Evolutionary conservation across 306 rosid genomes (phyloP).

Genomic region (Castanea sativa): DNA sequence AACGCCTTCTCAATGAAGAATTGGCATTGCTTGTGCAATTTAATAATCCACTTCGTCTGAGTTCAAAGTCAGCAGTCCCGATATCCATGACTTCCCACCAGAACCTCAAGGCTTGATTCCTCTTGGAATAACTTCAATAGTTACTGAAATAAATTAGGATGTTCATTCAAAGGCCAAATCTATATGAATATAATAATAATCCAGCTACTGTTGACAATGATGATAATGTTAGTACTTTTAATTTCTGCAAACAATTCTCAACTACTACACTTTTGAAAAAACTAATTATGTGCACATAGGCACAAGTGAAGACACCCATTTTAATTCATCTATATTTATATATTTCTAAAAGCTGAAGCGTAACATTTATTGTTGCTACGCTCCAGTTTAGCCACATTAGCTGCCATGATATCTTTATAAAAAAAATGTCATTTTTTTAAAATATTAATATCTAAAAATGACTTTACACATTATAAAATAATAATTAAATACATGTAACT

Average conservation of each 20-base stretch:
- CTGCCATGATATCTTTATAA: too few relatives aligned
- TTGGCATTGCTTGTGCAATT: slow-evolving; percentile 33
- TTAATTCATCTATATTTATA: neutral
- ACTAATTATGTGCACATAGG: neutral
- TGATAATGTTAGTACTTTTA: neutral
- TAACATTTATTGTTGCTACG: too few relatives aligned
- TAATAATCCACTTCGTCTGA: slow-evolving; percentile 21
- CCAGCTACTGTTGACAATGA: neutral
- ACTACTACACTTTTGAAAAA: neutral
- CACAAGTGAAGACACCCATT: neutral
- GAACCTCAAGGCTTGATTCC: slow-evolving; percentile 17
- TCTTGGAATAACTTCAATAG: slow-evolving; percentile 22
- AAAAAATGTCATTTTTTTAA: too few relatives aligned
- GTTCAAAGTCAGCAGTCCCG: slow-evolving; percentile 16
- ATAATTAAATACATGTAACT: too few relatives aligned
- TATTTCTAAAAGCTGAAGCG: too few relatives aligned
- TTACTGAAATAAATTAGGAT: slow-evolving; percentile 1
- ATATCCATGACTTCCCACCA: slow-evolving; percentile 37
- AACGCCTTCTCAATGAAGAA: slow-evolving; percentile 50
- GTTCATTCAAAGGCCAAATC: neutral
- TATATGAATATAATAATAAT: neutral
- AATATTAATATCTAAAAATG: too few relatives aligned
- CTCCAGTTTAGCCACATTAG: too few relatives aligned
- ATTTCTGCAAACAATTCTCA: neutral
- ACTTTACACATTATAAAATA: too few relatives aligned